These are phyloP conservation scores for Trichosporon ovoides DNA, from an alignment of 1,284 basidiomycete genomes.

Conservation along the genomic window DNA sequence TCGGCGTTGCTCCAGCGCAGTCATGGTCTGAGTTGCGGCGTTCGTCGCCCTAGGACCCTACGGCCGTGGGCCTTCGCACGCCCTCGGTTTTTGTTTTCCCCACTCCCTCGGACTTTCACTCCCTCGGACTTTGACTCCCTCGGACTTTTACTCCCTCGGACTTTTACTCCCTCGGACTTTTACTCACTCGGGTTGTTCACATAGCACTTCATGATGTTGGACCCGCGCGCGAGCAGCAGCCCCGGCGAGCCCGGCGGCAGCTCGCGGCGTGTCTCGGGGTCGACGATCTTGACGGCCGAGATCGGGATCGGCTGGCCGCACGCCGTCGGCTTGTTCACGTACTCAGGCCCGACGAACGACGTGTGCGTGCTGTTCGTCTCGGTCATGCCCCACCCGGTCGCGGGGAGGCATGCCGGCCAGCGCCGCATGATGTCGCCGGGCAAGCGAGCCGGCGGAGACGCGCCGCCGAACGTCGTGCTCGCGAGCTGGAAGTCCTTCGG, in stretches of 20 bases:
- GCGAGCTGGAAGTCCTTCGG: conserved; percentile 28
- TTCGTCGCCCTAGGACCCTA: too few relatives aligned
- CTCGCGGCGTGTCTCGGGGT: conserved; percentile 25
- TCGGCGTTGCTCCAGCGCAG: too few relatives aligned
- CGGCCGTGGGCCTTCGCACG: too few relatives aligned
- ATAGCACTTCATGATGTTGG: conserved; percentile 44
- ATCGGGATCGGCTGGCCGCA: conserved; percentile 34
- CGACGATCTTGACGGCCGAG: conserved; percentile 33
- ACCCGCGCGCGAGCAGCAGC: conserved; percentile 34
- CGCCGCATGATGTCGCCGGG: conserved; percentile 32
- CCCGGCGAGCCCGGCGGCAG: conserved; percentile 27
- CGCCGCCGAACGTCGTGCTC: conserved; percentile 41
- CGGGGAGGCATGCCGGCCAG: conserved; percentile 13
- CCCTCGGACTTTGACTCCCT: too few relatives aligned
- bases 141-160: too few relatives aligned
- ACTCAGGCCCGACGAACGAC: conserved; percentile 35
- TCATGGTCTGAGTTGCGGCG: too few relatives aligned
- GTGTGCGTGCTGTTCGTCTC: conserved; percentile 42
- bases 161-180: too few relatives aligned
- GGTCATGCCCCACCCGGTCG: conserved; percentile 40
- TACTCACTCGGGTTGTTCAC: conserved; percentile 35
- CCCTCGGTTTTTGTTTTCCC: background rate
- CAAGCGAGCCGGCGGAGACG: conserved; percentile 34
- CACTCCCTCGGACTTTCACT: too few relatives aligned
- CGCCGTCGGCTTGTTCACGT: conserved; percentile 22